Percentiles rank a stretch among this genome's conserved stretches.
Conservation (phyloP, 225 moss, liverwort and hornwort genomes). For the Thuidium tamariscinum region DNA sequence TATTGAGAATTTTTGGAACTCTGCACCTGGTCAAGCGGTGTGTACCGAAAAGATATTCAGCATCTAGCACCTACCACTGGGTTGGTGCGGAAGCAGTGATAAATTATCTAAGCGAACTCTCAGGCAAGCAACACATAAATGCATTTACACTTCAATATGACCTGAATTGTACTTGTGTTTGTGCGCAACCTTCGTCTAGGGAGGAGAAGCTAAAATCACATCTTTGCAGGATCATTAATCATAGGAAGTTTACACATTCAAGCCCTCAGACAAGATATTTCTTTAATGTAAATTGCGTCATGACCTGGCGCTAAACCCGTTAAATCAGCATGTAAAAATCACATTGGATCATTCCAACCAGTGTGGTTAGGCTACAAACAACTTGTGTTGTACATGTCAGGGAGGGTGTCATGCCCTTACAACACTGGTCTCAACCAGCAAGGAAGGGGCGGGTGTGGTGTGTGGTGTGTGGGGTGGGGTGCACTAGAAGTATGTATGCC, state of each 20-base stretch:
- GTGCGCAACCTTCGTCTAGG: background rate
- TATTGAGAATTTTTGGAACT: constrained; percentile 54
- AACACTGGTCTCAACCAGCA: background rate
- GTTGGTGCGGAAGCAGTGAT: constrained; percentile 63
- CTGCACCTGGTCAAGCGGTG: constrained; percentile 59
- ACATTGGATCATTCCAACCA: background rate
- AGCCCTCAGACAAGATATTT: no score
- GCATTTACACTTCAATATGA: background rate
- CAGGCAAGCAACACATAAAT: constrained; percentile 16
- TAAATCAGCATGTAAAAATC: background rate
- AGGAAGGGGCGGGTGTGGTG: background rate
- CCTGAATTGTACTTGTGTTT: background rate
- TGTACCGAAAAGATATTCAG: constrained; percentile 16
- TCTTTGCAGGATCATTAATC: background rate
- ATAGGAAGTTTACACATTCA: background rate
- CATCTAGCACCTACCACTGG: constrained; percentile 57
- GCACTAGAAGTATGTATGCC: background rate
- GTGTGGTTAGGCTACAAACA: background rate
- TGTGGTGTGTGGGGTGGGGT: no score
- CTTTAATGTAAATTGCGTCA: background rate
- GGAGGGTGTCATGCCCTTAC: background rate
- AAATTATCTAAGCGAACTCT: constrained; percentile 43
- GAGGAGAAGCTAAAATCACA: background rate
- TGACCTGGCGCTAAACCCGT: background rate
- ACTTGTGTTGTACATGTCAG: background rate